Conservation (phyloP, 495 filamentous ascomycete genomes). For the Penicillium soppii region DNA sequence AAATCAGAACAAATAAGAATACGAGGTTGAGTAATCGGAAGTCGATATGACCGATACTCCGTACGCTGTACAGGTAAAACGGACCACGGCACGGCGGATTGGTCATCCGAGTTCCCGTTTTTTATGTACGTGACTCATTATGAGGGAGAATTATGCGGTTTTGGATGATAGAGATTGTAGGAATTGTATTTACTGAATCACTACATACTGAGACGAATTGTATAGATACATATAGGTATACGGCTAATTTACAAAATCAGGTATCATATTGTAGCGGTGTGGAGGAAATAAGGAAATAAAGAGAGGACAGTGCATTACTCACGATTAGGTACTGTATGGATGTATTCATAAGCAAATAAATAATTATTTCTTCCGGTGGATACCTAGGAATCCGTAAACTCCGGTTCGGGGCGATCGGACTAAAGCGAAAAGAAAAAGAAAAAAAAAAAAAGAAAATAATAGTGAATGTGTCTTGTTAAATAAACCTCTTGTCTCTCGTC, state of each 20-base stretch:
- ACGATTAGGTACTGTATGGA: neutral
- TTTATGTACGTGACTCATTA: neutral
- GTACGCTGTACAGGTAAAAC: too few relatives aligned
- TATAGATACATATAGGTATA: too few relatives aligned
- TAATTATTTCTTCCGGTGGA: slow-evolving; percentile 6
- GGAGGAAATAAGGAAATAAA: neutral
- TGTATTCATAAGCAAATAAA: neutral
- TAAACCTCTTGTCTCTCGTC: neutral
- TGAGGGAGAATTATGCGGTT: too few relatives aligned
- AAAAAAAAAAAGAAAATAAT: neutral
- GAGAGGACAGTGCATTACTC: neutral
- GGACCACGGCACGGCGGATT: slow-evolving; percentile 6
- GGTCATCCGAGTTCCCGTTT: slow-evolving; percentile 6
- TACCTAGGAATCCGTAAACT: slow-evolving; percentile 2
- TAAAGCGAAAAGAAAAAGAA: neutral
- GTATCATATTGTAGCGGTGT: slow-evolving; percentile 8
- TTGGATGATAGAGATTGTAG: too few relatives aligned
- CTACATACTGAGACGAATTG: too few relatives aligned
- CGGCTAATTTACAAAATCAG: too few relatives aligned
- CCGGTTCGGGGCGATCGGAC: slow-evolving; percentile 7
- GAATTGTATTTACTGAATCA: too few relatives aligned
- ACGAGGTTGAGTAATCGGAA: neutral
- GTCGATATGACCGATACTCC: neutral
- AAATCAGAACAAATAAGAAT: neutral
- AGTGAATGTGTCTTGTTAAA: neutral